Percentiles rank a stretch among this genome's conserved stretches.
Evolutionary conservation across 331 rosid genomes (phyloP).

Genomic region (Dryas integrifolia): DNA sequence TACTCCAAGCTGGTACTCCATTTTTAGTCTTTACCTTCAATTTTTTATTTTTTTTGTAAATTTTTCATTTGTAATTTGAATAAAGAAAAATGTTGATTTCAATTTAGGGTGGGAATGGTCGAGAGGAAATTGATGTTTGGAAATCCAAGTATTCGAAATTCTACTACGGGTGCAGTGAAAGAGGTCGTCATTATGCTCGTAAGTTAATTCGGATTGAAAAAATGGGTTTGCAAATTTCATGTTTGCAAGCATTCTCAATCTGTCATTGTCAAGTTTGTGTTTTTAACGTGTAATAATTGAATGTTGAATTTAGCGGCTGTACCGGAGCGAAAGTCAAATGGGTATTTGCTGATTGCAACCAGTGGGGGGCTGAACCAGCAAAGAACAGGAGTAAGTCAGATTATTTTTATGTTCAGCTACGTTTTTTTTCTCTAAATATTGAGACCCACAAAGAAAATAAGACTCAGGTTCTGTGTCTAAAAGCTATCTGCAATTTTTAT

Average conservation of each 20-base stretch:
- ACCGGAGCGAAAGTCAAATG: slow-evolving; percentile 62
- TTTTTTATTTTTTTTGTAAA: neutral
- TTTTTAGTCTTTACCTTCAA: neutral
- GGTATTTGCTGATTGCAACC: slow-evolving; percentile 88
- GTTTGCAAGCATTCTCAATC: neutral
- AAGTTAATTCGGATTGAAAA: slow-evolving; percentile 19
- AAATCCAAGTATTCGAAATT: slow-evolving; percentile 64
- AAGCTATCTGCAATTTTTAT: neutral
- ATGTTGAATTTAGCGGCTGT: slow-evolving; percentile 55
- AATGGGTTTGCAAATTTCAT: neutral
- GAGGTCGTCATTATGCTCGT: slow-evolving; percentile 66
- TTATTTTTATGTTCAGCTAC: slow-evolving; percentile 12
- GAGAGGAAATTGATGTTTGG: slow-evolving; percentile 71
- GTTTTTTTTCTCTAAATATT: neutral
- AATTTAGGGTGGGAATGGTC: slow-evolving; percentile 32
- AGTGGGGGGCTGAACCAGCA: slow-evolving; percentile 98
- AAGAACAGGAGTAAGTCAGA: slow-evolving; percentile 84
- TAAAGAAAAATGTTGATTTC: neutral
- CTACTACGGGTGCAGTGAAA: slow-evolving; percentile 67
- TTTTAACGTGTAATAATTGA: slow-evolving; percentile 4
- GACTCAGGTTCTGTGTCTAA: neutral
- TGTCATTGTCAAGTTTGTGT: slow-evolving; percentile 9
- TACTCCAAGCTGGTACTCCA: slow-evolving; percentile 53
- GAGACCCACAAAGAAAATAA: slow-evolving; percentile 3
- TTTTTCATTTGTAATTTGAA: neutral